Conservation (phyloP, 768 basidiomycete genomes). For the Clitopilus passeckerianus region DNA sequence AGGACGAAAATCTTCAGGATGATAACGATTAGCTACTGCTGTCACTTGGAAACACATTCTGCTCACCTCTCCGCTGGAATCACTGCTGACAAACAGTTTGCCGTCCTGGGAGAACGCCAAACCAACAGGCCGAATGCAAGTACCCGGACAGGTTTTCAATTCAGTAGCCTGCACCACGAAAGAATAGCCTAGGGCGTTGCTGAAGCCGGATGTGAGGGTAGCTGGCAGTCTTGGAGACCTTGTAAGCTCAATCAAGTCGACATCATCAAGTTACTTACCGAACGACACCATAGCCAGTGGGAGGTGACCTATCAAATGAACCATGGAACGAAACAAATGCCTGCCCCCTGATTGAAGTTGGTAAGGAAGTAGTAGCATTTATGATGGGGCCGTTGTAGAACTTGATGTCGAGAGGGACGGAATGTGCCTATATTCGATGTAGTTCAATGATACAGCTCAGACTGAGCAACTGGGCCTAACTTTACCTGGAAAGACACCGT, state of each 20-base stretch:
- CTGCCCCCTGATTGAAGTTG: slow-evolving; percentile 21
- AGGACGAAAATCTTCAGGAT: slow-evolving; percentile 4
- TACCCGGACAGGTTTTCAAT: slow-evolving; percentile 31
- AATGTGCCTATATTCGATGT: slow-evolving; percentile 32
- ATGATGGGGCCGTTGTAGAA: slow-evolving; percentile 21
- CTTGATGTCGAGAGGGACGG: slow-evolving; percentile 42
- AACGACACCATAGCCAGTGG: slow-evolving; percentile 43
- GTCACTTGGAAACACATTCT: background rate
- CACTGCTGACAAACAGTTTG: slow-evolving; percentile 34
- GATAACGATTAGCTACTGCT: background rate
- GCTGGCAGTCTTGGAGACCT: slow-evolving; percentile 19
- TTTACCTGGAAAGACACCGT: slow-evolving; percentile 33
- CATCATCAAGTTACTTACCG: slow-evolving; percentile 16
- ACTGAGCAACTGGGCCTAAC: background rate
- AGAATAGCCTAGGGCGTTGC: slow-evolving; percentile 12
- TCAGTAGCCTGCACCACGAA: slow-evolving; percentile 36
- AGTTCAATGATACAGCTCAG: background rate
- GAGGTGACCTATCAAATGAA: slow-evolving; percentile 33
- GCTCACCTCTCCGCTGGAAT: slow-evolving; percentile 36
- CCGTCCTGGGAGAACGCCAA: slow-evolving; percentile 31
- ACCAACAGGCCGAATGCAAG: slow-evolving; percentile 39
- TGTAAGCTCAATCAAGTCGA: background rate
- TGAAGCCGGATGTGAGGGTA: slow-evolving; percentile 10
- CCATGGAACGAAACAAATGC: slow-evolving; percentile 44
- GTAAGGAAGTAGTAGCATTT: slow-evolving; percentile 16